Percentiles rank a stretch among this genome's conserved stretches.
These are phyloP conservation scores for Petunia hybrid DNA, from an alignment of 305 asterid species.

Conservation along the genomic window DNA sequence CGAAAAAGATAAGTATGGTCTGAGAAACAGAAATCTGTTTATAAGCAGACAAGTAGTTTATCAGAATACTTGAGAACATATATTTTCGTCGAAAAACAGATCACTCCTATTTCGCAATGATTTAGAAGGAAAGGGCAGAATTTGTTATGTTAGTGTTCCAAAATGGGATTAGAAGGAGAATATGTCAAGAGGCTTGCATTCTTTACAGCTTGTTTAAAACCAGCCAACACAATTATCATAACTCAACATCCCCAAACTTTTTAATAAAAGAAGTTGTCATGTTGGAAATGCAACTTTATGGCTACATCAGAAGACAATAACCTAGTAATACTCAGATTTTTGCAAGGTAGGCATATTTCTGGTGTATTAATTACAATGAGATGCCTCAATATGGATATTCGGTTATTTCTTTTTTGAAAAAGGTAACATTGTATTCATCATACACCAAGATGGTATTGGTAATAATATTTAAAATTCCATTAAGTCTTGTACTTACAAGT, in stretches of 20 bases:
- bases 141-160: not conserved
- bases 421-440: too few relatives aligned
- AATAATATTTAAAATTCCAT: too few relatives aligned
- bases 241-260: not conserved
- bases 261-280: not conserved
- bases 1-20: not conserved
- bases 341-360: not conserved
- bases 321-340: not conserved
- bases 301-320: not conserved
- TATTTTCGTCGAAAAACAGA: not conserved
- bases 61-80: not conserved
- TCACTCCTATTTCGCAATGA: constrained; percentile 3
- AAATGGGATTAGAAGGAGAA: not conserved
- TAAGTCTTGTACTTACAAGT: too few relatives aligned
- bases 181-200: not conserved
- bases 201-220: constrained; percentile 19
- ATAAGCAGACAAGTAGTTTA: not conserved
- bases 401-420: not conserved
- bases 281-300: not conserved
- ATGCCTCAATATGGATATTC: not conserved
- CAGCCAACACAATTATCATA: constrained; percentile 5
- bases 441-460: too few relatives aligned
- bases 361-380: not conserved
- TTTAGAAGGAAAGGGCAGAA: not conserved
- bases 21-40: constrained; percentile 20